Conservation (phyloP, 495 filamentous ascomycete genomes). For the Penicillium ucsense region DNA sequence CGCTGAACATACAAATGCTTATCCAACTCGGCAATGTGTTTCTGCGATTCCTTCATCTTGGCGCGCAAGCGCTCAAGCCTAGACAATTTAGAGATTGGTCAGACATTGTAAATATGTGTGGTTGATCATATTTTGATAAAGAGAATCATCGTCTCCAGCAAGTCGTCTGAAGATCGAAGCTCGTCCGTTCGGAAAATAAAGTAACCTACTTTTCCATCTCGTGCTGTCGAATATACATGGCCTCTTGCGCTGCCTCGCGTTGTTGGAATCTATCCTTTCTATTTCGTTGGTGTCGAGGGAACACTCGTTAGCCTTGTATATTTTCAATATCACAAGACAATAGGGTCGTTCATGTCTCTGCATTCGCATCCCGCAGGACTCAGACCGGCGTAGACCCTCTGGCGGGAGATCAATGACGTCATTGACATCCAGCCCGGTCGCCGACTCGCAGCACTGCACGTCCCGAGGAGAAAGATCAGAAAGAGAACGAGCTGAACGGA, state of each 20-base stretch:
- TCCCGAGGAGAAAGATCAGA: too few relatives aligned
- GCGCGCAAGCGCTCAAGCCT: slow-evolving; percentile 51
- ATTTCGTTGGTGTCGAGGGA: neutral
- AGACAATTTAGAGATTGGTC: neutral
- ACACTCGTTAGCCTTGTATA: too few relatives aligned
- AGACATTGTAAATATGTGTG: too few relatives aligned
- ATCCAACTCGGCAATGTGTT: slow-evolving; percentile 67
- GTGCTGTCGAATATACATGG: slow-evolving; percentile 59
- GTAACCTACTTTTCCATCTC: slow-evolving; percentile 63
- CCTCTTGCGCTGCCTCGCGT: slow-evolving; percentile 76
- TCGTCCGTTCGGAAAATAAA: neutral
- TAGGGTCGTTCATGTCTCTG: too few relatives aligned
- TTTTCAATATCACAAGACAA: too few relatives aligned
- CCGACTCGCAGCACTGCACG: neutral
- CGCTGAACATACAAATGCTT: slow-evolving; percentile 54
- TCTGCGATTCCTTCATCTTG: slow-evolving; percentile 65
- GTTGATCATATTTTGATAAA: too few relatives aligned
- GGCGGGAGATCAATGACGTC: slow-evolving; percentile 15
- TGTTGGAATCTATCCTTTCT: slow-evolving; percentile 73
- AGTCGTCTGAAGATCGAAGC: too few relatives aligned
- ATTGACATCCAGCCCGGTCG: slow-evolving; percentile 3
- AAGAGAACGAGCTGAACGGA: too few relatives aligned
- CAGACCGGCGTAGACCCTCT: neutral
- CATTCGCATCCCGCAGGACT: too few relatives aligned
- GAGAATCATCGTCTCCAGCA: too few relatives aligned